These are phyloP conservation scores for Dioscorea cayenensis DNA, from an alignment of 116 monocot genomes.

Conservation along the genomic window DNA sequence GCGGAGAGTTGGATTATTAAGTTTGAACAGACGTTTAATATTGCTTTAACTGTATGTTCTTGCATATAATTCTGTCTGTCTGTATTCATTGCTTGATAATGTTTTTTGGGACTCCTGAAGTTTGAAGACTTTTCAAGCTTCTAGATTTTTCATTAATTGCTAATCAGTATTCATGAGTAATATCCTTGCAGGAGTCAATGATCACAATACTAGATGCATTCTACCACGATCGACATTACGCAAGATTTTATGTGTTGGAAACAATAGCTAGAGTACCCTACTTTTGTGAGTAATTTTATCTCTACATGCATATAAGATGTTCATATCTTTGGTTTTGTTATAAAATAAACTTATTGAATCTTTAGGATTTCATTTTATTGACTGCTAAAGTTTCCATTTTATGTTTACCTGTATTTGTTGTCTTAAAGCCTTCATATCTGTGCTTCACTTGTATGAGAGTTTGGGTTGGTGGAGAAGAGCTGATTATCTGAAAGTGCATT, in stretches of 20 bases:
- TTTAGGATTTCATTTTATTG: neutral
- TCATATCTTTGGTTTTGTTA: no score
- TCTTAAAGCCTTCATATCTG: constrained; percentile 82
- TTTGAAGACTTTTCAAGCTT: neutral
- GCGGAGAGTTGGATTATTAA: constrained; percentile 49
- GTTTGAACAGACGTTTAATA: constrained; percentile 62
- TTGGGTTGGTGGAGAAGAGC: constrained; percentile 98
- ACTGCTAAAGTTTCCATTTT: neutral
- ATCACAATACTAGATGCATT: constrained; percentile 64
- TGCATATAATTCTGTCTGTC: neutral
- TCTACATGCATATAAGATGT: neutral
- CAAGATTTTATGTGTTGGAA: constrained; percentile 93
- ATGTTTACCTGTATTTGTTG: neutral
- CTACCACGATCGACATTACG: constrained; percentile 72
- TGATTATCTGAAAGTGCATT: constrained; percentile 99
- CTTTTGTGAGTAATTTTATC: constrained; percentile 53
- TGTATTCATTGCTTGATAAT: neutral
- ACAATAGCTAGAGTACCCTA: constrained; percentile 98
- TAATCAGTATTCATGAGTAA: no score
- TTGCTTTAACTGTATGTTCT: constrained; percentile 49
- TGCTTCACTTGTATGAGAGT: constrained; percentile 94
- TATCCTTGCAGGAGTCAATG: constrained; percentile 56
- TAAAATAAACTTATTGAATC: neutral
- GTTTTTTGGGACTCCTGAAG: neutral
- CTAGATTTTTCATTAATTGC: no score